Evolutionary conservation across 306 rosid genomes (phyloP).

Genomic region (Ochetophila trinervis): DNA sequence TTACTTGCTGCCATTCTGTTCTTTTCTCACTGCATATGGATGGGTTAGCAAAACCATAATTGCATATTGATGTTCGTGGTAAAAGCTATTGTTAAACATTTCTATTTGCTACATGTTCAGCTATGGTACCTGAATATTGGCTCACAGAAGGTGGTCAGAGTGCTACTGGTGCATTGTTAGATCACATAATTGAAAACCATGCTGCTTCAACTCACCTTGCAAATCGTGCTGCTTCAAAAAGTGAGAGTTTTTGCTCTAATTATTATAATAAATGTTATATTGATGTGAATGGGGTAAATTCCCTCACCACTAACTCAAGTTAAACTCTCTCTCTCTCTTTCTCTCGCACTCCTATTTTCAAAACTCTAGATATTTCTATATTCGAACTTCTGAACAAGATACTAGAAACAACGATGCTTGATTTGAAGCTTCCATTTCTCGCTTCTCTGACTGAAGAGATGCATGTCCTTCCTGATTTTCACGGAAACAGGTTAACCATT

Average conservation of each 20-base stretch:
- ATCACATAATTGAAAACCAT: constrained; percentile 82
- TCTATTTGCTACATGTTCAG: constrained; percentile 44
- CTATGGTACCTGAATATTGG: constrained; percentile 96
- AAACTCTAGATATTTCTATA: constrained; percentile 58
- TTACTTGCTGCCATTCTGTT: neutral
- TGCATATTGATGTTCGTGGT: constrained; percentile 20
- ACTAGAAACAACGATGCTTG: constrained; percentile 57
- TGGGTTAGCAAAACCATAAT: neutral
- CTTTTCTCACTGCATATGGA: constrained; percentile 17
- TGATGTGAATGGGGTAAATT: neutral
- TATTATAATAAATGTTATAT: constrained; percentile 15
- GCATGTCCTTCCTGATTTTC: constrained; percentile 92
- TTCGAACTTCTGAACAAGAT: constrained; percentile 80
- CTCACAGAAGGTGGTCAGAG: constrained; percentile 99
- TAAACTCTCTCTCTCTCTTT: constrained; percentile 25
- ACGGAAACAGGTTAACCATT: constrained; percentile 81
- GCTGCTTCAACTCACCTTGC: constrained; percentile 71
- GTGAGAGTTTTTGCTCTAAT: constrained; percentile 35
- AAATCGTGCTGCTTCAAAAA: constrained; percentile 79
- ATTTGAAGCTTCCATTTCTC: constrained; percentile 59
- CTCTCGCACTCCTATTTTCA: constrained; percentile 17
- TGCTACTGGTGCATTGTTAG: constrained; percentile 97
- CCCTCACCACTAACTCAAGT: constrained; percentile 4
- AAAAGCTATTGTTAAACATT: constrained; percentile 14
- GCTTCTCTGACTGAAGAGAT: constrained; percentile 81